Evolutionary conservation across 2,329 filamentous ascomycete species (phyloP).

Genomic region (Harringtonia lauricola): DNA sequence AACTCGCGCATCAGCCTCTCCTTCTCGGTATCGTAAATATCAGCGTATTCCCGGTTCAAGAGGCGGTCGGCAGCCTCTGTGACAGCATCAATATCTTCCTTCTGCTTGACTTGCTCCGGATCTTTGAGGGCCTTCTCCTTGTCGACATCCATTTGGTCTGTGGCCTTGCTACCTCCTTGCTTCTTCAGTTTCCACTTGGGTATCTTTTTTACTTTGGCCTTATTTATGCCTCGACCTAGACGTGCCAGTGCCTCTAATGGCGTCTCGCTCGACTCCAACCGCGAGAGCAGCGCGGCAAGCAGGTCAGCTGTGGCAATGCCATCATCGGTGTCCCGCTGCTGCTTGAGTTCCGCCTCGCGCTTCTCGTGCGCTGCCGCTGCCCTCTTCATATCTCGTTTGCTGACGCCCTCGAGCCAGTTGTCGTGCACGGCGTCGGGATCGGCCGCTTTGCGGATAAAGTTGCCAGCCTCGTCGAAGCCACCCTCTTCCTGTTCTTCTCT

Average conservation of each 20-base stretch:
- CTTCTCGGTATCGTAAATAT: conserved; percentile 86
- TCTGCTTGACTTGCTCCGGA: conserved; percentile 57
- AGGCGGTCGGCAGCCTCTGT: conserved; percentile 86
- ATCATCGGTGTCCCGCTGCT: conserved; percentile 65
- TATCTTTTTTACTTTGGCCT: conserved; percentile 45
- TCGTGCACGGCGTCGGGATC: conserved; percentile 90
- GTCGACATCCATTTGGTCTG: conserved; percentile 63
- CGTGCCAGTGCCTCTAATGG: conserved; percentile 78
- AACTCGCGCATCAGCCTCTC: conserved; percentile 79
- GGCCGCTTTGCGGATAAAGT: conserved; percentile 78
- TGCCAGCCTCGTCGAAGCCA: conserved; percentile 80
- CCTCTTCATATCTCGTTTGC: conserved; percentile 84
- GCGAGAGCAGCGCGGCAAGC: conserved; percentile 58
- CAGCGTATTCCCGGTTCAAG: conserved; percentile 68
- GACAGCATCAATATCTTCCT: conserved; percentile 65
- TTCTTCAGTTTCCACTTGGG: conserved; percentile 64
- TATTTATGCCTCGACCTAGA: conserved; percentile 55
- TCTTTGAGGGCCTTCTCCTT: conserved; percentile 52
- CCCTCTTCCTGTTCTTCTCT: conserved; percentile 83
- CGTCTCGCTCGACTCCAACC: conserved; percentile 72
- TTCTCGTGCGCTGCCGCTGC: conserved; percentile 82
- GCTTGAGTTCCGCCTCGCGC: conserved; percentile 64
- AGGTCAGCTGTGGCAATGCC: conserved; percentile 79
- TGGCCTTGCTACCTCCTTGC: conserved; percentile 32
- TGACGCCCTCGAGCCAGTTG: conserved; percentile 82